Conservation (phyloP, 345 rosid genomes). For the Euphorbia tirucalli region DNA sequence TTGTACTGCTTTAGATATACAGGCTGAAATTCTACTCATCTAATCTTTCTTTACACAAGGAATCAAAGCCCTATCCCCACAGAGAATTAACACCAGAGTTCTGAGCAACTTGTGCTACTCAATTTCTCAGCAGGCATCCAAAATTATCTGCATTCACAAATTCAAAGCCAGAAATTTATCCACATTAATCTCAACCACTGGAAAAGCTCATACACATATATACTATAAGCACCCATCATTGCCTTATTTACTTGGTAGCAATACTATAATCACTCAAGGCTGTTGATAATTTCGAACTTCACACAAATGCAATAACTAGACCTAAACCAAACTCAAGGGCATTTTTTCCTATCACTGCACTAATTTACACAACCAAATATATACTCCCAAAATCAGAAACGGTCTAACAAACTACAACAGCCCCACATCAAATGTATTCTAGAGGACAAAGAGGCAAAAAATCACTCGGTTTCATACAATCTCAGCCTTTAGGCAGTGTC, state of each 20-base stretch:
- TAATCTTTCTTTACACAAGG: constrained; percentile 8
- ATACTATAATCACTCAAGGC: not conserved
- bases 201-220: no score
- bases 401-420: not conserved
- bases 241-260: not conserved
- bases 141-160: constrained; percentile 33
- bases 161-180: not conserved
- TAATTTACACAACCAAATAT: not conserved
- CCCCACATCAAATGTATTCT: not conserved
- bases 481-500: not conserved
- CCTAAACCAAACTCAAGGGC: not conserved
- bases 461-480: not conserved
- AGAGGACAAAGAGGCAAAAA: not conserved
- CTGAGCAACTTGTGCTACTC: constrained; percentile 3
- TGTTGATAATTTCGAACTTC: not conserved
- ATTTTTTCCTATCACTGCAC: not conserved
- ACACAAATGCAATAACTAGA: not conserved
- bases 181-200: no score
- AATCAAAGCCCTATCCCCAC: not conserved
- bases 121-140: constrained; percentile 5
- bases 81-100: not conserved
- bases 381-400: not conserved
- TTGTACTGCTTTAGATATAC: constrained; percentile 8
- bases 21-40: constrained; percentile 13
- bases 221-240: no score